A percentile compares a stretch with the other conserved stretches of the same genome.
phyloP scores from a whole-genome alignment of 169 alveolate genomes.

The Cryptosporidium baileyi region DNA sequence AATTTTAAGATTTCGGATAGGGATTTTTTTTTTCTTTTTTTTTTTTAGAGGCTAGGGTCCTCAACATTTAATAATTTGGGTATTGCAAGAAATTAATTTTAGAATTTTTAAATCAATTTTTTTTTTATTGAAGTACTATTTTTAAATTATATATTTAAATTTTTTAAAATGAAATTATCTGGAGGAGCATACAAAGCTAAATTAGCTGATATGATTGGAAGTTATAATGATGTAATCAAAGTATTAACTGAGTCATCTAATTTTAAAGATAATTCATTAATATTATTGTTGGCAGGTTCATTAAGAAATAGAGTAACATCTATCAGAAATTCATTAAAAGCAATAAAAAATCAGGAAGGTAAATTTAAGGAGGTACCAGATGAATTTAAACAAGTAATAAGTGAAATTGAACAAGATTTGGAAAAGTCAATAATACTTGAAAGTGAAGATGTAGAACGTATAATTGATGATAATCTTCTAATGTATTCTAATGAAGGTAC shows the following conservation, averaged over 20 bases:
- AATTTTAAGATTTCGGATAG: too few relatives aligned
- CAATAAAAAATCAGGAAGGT: slow-evolving; percentile 9
- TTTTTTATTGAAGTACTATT: not conserved
- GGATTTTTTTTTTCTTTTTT: too few relatives aligned
- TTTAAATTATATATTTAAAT: not conserved
- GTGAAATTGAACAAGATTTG: not conserved
- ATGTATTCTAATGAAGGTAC: slow-evolving; percentile 13
- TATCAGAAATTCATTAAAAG: slow-evolving; percentile 17
- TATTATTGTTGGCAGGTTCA: slow-evolving; percentile 48
- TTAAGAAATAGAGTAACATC: slow-evolving; percentile 60
- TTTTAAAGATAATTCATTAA: slow-evolving; percentile 43
- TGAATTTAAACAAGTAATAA: not conserved
- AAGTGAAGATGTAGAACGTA: slow-evolving; percentile 56
- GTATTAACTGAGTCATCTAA: slow-evolving; percentile 56
- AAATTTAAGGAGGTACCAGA: not conserved
- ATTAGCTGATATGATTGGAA: slow-evolving; percentile 55
- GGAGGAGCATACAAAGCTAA: slow-evolving; percentile 54
- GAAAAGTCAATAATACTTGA: slow-evolving; percentile 23
- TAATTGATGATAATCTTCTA: slow-evolving; percentile 51
- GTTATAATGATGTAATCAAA: slow-evolving; percentile 35
- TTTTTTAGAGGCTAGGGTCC: too few relatives aligned
- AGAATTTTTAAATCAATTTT: not conserved
- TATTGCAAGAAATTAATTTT: not conserved
- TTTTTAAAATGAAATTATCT: slow-evolving; percentile 35
- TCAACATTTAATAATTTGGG: too few relatives aligned